These are phyloP conservation scores for Mucor irregularis DNA, from an alignment of 371 early-diverging fungal genomes.

Conservation along the genomic window DNA sequence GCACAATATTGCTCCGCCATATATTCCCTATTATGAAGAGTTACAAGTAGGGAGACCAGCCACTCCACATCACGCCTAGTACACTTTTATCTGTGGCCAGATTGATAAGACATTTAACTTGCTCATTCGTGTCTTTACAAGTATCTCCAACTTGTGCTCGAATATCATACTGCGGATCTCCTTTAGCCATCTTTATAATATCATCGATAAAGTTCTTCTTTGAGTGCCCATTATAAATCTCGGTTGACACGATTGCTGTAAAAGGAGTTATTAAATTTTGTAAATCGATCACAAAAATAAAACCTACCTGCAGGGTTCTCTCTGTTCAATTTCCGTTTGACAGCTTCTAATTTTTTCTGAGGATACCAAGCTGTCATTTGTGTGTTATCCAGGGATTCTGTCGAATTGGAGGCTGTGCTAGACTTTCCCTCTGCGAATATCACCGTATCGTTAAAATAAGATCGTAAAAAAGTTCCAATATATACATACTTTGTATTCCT, in stretches of 20 bases:
- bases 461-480: neutral
- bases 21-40: too few species aligned
- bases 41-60: constrained; percentile 69
- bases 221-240: constrained; percentile 53
- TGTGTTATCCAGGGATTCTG: constrained; percentile 7
- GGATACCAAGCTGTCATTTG: constrained; percentile 63
- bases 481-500: constrained; percentile 54
- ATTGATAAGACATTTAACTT: constrained; percentile 72
- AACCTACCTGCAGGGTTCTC: constrained; percentile 62
- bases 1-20: too few species aligned
- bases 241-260: constrained; percentile 27
- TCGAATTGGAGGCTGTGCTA: neutral
- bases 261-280: neutral
- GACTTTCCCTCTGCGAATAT: too few species aligned
- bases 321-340: constrained; percentile 64
- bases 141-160: constrained; percentile 47
- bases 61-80: constrained; percentile 67
- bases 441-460: too few species aligned
- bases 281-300: neutral
- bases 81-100: constrained; percentile 72
- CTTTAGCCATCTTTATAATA: constrained; percentile 43
- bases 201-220: constrained; percentile 47
- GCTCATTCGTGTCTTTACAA: constrained; percentile 57
- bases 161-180: constrained; percentile 39
- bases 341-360: constrained; percentile 72